Evolutionary conservation across 164 flowering plant genomes (phyloP).

Genomic region (Hamamelis virginiana): DNA sequence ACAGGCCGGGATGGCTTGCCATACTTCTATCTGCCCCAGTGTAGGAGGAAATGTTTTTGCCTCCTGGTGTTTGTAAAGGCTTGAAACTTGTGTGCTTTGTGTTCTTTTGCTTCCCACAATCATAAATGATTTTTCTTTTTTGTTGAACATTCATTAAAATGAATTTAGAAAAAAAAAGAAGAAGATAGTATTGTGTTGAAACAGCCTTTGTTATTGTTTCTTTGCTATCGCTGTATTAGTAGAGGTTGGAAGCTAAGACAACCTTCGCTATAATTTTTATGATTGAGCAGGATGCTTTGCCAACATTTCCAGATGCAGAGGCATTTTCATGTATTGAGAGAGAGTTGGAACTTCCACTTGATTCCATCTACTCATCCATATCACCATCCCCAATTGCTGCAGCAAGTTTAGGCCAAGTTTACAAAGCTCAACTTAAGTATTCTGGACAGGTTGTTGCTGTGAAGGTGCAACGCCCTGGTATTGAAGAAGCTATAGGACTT

Average conservation of each 20-base stretch:
- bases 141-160: too few species aligned
- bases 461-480: conserved; percentile 94
- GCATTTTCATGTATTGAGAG: conserved; percentile 90
- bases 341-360: conserved; percentile 72
- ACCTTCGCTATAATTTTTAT: neutral
- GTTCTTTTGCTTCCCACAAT: too few species aligned
- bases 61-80: too few species aligned
- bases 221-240: neutral
- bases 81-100: too few species aligned
- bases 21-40: too few species aligned
- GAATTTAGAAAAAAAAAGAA: too few species aligned
- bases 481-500: conserved; percentile 87
- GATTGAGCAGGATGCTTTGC: conserved; percentile 81
- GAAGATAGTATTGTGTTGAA: too few species aligned
- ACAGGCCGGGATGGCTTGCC: too few species aligned
- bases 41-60: too few species aligned
- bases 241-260: neutral
- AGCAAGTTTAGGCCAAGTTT: conserved; percentile 99
- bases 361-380: conserved; percentile 71
- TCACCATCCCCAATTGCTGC: conserved; percentile 94
- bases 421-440: conserved; percentile 78
- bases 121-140: too few species aligned
- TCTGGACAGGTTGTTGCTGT: conserved; percentile 89
- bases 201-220: too few species aligned
- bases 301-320: conserved; percentile 87